Percentiles rank a stretch among this genome's conserved stretches.
These are phyloP conservation scores for Aphanomyces cochlioides DNA, from an alignment of 352 stramenopile species.

Conservation along the genomic window DNA sequence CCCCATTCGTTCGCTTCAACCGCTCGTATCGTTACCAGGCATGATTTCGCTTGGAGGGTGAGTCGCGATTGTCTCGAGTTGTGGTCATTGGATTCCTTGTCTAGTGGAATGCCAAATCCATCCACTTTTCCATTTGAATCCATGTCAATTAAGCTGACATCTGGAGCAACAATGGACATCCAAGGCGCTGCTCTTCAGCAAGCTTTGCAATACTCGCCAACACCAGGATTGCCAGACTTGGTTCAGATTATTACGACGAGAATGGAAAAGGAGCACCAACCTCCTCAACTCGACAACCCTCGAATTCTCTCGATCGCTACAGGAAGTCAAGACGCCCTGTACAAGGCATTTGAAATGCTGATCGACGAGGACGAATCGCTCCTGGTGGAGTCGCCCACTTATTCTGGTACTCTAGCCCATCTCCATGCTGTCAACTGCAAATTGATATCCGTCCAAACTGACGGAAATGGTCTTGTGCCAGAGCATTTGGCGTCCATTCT, in stretches of 20 bases:
- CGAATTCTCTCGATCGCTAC: slow-evolving; percentile 37
- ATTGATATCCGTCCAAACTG: slow-evolving; percentile 39
- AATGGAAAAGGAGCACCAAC: slow-evolving; percentile 40
- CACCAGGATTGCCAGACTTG: slow-evolving; percentile 41
- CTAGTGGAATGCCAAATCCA: slow-evolving; percentile 49
- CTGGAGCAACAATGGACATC: slow-evolving; percentile 32
- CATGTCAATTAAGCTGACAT: slow-evolving; percentile 33
- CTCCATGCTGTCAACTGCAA: slow-evolving; percentile 39
- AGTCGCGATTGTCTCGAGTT: neutral
- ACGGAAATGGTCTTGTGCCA: slow-evolving; percentile 42
- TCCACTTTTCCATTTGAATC: slow-evolving; percentile 43
- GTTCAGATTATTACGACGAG: slow-evolving; percentile 36
- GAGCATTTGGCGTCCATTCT: slow-evolving; percentile 35
- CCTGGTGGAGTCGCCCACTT: slow-evolving; percentile 49
- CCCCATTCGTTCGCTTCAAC: slow-evolving; percentile 42
- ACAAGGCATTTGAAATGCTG: slow-evolving; percentile 57
- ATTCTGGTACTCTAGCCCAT: slow-evolving; percentile 45
- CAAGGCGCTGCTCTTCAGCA: slow-evolving; percentile 30
- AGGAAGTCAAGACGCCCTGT: slow-evolving; percentile 49
- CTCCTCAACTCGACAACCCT: neutral
- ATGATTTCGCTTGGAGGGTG: slow-evolving; percentile 52
- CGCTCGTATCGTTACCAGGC: slow-evolving; percentile 37
- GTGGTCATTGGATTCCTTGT: neutral
- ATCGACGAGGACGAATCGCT: slow-evolving; percentile 39
- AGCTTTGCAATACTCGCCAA: slow-evolving; percentile 52